Percentiles rank a stretch among this genome's conserved stretches.
These are phyloP conservation scores for Lachnellula suecica DNA, from an alignment of 2,329 filamentous ascomycete species.

Conservation along the genomic window DNA sequence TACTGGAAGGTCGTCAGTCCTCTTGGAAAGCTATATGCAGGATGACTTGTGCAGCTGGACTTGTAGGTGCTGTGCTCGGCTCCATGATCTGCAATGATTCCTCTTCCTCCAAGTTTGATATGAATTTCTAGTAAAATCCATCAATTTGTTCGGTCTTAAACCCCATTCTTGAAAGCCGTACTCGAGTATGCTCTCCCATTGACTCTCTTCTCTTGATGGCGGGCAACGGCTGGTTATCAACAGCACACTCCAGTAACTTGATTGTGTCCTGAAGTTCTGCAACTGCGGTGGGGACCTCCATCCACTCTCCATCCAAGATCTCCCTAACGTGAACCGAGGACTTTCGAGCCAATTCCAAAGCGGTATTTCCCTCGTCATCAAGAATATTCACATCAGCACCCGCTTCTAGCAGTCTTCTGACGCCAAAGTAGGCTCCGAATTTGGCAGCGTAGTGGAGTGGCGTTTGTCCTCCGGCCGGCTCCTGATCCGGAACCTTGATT, in stretches of 20 bases:
- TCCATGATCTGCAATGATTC: no score
- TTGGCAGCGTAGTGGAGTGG: neutral
- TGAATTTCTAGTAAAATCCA: no score
- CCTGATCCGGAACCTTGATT: neutral
- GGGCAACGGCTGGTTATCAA: neutral
- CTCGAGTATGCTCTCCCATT: neutral
- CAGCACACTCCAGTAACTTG: neutral
- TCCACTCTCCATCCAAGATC: neutral
- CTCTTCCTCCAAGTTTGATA: no score
- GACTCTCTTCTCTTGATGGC: neutral
- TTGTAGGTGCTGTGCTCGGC: no score
- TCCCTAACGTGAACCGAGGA: neutral
- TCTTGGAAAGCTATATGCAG: neutral
- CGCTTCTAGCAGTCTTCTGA: neutral
- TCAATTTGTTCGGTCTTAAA: neutral
- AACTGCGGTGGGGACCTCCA: neutral
- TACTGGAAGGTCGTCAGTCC: neutral
- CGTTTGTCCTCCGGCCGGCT: neutral
- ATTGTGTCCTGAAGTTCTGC: neutral
- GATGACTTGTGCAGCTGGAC: no score
- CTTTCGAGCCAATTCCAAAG: constrained; percentile 19
- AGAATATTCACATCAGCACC: neutral
- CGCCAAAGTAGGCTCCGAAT: neutral
- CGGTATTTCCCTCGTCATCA: neutral
- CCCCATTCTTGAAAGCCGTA: neutral